Conservation (phyloP, 441 rosid species). For the Pelargonium citronellum region DNA sequence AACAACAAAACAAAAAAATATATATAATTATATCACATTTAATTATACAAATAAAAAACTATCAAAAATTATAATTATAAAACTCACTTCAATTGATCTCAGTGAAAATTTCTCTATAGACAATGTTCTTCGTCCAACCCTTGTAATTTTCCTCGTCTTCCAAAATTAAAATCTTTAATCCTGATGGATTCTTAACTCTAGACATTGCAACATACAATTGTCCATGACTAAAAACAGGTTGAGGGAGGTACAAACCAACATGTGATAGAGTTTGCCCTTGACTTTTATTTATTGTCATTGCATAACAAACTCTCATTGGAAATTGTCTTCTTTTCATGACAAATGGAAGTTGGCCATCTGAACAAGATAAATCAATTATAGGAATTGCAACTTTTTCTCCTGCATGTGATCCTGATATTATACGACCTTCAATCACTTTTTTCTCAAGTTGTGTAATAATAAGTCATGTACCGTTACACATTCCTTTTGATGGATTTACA, state of each 20-base stretch:
- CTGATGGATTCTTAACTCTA: neutral
- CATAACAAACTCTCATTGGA: constrained; percentile 5
- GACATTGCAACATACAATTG: constrained; percentile 16
- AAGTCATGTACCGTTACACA: constrained; percentile 15
- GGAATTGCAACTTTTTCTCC: constrained; percentile 8
- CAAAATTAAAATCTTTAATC: neutral
- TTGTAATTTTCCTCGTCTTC: neutral
- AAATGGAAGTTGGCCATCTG: neutral
- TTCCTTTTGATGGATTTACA: neutral
- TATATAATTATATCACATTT: too few species aligned
- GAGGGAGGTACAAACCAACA: constrained; percentile 3
- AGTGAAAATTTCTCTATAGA: neutral
- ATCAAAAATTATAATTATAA: too few species aligned
- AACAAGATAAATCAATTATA: neutral
- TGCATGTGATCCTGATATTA: neutral
- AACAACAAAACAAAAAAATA: too few species aligned
- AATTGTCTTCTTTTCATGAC: constrained; percentile 12
- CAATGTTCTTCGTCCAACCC: neutral
- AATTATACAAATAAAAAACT: too few species aligned
- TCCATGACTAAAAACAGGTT: constrained; percentile 9
- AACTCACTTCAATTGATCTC: neutral
- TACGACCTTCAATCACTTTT: neutral
- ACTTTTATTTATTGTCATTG: constrained; percentile 19
- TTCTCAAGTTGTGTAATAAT: neutral
- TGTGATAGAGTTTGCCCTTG: constrained; percentile 1